Evolutionary conservation across 1,139 yeast genomes (phyloP).

Genomic region (Meyerozyma sp.): DNA sequence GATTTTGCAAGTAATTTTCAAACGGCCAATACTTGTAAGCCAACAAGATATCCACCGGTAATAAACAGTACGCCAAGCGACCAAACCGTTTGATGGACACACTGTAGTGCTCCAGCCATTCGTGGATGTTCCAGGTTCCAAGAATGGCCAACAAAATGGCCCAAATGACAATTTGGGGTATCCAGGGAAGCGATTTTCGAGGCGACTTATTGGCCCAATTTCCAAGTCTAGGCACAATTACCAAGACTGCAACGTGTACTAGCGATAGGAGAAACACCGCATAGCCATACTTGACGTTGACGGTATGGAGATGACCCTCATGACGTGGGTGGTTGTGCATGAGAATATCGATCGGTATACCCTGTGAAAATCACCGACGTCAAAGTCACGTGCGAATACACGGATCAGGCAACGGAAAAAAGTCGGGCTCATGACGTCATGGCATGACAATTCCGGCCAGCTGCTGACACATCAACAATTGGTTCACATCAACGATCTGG

Average conservation of each 20-base stretch:
- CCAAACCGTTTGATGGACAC: slow-evolving; percentile 40
- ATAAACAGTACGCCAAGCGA: slow-evolving; percentile 57
- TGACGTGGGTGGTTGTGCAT: slow-evolving; percentile 14
- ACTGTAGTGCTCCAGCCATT: slow-evolving; percentile 16
- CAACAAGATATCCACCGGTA: slow-evolving; percentile 61
- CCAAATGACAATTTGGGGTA: slow-evolving; percentile 27
- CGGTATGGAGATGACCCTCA: slow-evolving; percentile 29
- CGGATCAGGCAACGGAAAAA: not conserved
- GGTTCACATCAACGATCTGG: too few relatives aligned
- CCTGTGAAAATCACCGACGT: not conserved
- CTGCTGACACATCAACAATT: not conserved
- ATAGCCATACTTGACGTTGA: slow-evolving; percentile 48
- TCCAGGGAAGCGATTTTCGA: not conserved
- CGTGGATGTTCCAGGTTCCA: slow-evolving; percentile 17
- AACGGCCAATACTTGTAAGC: slow-evolving; percentile 37
- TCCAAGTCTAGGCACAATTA: not conserved
- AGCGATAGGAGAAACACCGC: slow-evolving; percentile 30
- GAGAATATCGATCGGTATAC: not conserved
- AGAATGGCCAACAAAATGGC: slow-evolving; percentile 15
- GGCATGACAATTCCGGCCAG: not conserved
- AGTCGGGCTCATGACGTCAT: not conserved
- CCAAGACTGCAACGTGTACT: slow-evolving; percentile 13
- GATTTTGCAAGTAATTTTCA: slow-evolving; percentile 50
- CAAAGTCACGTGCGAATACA: not conserved
- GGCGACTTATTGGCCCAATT: too few relatives aligned